Percentiles rank a stretch among this genome's conserved stretches.
These are phyloP conservation scores for Coemansia sp. DNA, from an alignment of 192 early-diverging fungal species.

Conservation along the genomic window DNA sequence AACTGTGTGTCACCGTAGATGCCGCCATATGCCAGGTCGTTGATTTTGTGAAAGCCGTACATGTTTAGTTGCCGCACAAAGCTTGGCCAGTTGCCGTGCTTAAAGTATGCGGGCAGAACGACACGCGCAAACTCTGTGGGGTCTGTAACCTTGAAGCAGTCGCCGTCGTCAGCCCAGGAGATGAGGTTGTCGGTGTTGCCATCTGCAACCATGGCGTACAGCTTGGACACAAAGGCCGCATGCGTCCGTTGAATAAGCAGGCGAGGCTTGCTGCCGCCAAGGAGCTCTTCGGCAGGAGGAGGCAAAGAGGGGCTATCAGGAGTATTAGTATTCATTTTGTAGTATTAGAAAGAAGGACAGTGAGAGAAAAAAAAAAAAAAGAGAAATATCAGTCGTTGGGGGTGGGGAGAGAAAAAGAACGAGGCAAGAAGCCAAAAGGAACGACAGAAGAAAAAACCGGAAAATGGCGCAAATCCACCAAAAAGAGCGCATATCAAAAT, in stretches of 20 bases:
- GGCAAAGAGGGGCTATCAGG: neutral
- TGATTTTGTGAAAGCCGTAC: constrained; percentile 52
- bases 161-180: constrained; percentile 58
- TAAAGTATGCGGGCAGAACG: constrained; percentile 80
- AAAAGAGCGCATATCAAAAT: constrained; percentile 14
- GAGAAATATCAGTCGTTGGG: neutral
- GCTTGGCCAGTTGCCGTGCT: constrained; percentile 89
- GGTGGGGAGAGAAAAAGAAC: neutral
- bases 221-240: constrained; percentile 52
- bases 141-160: constrained; percentile 82
- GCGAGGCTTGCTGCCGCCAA: constrained; percentile 16
- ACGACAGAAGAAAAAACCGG: neutral
- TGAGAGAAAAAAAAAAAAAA: constrained; percentile 11
- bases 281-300: neutral
- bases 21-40: constrained; percentile 43
- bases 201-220: constrained; percentile 49
- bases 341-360: constrained; percentile 7
- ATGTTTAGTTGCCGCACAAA: constrained; percentile 86
- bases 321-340: neutral
- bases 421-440: constrained; percentile 7
- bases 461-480: neutral
- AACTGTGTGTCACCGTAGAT: constrained; percentile 42
- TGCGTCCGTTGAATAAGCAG: constrained; percentile 46
- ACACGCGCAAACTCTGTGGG: constrained; percentile 69
- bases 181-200: constrained; percentile 30